Base-by-base conservation (phyloP, 352 stramenopile genomes). In the Thalassiosira oceanica region DNA sequence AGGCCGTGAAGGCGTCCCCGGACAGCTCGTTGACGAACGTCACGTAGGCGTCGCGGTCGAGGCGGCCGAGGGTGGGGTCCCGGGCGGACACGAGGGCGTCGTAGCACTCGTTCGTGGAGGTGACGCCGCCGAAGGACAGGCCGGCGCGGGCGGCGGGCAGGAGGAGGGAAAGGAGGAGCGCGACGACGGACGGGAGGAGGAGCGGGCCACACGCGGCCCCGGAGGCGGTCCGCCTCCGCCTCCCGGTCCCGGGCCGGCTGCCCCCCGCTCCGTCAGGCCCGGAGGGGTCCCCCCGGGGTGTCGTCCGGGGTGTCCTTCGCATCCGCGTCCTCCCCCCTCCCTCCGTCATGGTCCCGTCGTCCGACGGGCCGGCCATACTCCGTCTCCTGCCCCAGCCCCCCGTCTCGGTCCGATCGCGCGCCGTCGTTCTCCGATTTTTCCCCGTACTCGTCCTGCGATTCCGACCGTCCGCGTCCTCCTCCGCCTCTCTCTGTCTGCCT, bases 41-140 rank as follows among this genome's bases (percentile, higher is more conserved):
- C 3, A 70, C 60, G 28, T 70, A 70, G 15, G 37, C 49, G 11
- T 28, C 27, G 20, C 28, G 33, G 26, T 61, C 51, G 37, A 70
- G 42, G 1, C 11, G n/a, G 4, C 36, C 43, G 16, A 11, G 20
- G 16, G 56, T 13, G 24, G 35, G 6, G 5, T 21, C 33, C 11
- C 24, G 37, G 33, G 57, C 20, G 5, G 37, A 43, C 43, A 50
- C 33, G 13, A 67, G 35, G 3, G 57, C 45, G 0, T 0, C 16
- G 46, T 67, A 67, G 33, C 57, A 67, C 10, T 11, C 31, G 13
- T 48, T 27, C 18, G 35, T 55, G 35, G 46, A 39, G 7, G 48
- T 57, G 8, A 49, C 46, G 1, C 33, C 31, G 1, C 57, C 57
- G 8, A 52, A 41, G 31, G 45, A 37, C 7, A 37, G n/a, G 31